These are phyloP conservation scores for Tetrahymena elliotti DNA, from an alignment of 73 alveolate genomes.

Conservation along the genomic window DNA sequence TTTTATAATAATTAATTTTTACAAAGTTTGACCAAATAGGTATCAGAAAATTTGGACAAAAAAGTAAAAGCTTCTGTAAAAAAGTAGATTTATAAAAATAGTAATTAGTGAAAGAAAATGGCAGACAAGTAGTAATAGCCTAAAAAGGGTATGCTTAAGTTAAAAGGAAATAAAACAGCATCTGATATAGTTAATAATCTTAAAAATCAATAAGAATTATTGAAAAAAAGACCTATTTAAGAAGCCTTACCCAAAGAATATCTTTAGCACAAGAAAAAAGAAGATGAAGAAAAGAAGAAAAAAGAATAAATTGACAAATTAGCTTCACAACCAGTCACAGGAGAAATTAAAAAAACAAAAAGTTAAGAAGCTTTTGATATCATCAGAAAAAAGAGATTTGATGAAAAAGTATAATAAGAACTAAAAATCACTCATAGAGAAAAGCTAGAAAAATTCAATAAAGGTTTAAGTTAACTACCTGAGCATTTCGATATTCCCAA, in stretches of 20 bases:
- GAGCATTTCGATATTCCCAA: slow-evolving; percentile 59
- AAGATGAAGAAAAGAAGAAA: slow-evolving; percentile 10
- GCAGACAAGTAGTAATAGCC: not conserved
- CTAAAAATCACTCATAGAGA: slow-evolving; percentile 43
- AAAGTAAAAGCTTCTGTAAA: not conserved
- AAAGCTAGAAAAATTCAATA: slow-evolving; percentile 47
- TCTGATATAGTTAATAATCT: not conserved
- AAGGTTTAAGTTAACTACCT: slow-evolving; percentile 44
- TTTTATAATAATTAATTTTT: too few relatives aligned
- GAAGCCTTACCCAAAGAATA: not conserved
- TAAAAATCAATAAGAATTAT: not conserved
- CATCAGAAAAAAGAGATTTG: slow-evolving; percentile 25
- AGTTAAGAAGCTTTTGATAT: slow-evolving; percentile 43
- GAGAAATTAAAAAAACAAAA: slow-evolving; percentile 8
- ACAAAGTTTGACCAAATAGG: not conserved
- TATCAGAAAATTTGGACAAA: not conserved
- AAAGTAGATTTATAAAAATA: not conserved
- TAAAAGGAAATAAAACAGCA: not conserved
- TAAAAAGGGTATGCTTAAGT: not conserved
- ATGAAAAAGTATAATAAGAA: slow-evolving; percentile 13
- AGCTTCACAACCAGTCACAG: not conserved
- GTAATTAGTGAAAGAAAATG: not conserved
- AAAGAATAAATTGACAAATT: not conserved
- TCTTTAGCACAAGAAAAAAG: not conserved
- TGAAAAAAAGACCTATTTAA: not conserved